Percentiles rank a stretch among this genome's conserved stretches.
These are phyloP conservation scores for Curvularia lunata DNA, from an alignment of 2,329 filamentous ascomycete genomes.

Conservation along the genomic window DNA sequence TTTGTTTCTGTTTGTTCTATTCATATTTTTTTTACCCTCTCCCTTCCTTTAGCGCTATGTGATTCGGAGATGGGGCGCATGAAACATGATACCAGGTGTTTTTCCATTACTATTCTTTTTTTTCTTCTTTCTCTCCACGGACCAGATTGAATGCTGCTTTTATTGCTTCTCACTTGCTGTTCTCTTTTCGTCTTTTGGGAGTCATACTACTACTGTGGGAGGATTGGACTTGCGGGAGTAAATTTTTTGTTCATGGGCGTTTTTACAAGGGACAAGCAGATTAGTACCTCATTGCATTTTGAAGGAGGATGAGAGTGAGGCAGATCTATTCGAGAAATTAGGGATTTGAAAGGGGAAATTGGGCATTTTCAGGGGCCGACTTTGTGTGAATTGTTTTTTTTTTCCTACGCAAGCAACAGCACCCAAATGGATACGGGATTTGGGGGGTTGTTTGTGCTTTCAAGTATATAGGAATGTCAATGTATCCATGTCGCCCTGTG, in stretches of 20 bases:
- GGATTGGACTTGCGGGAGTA: neutral
- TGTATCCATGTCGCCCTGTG: neutral
- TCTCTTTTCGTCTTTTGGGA: neutral
- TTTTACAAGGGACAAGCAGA: neutral
- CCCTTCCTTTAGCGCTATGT: neutral
- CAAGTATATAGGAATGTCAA: neutral
- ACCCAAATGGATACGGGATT: neutral
- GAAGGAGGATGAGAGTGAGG: too few relatives aligned
- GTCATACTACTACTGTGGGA: neutral
- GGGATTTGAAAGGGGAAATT: neutral
- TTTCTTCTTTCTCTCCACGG: neutral
- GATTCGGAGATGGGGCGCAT: neutral
- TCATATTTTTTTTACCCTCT: neutral
- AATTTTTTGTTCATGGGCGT: neutral
- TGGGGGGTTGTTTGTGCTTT: neutral
- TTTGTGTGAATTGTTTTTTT: too few relatives aligned
- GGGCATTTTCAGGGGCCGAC: too few relatives aligned
- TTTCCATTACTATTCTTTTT: neutral
- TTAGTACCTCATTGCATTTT: neutral
- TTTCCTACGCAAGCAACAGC: neutral
- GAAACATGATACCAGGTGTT: neutral
- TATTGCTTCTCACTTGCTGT: neutral
- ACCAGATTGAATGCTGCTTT: neutral
- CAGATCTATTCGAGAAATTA: neutral
- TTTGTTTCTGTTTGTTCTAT: too few relatives aligned